Percentiles rank a stretch among this genome's conserved stretches.
Conservation (phyloP, 441 rosid genomes). For the Adansonia rubrostipa region DNA sequence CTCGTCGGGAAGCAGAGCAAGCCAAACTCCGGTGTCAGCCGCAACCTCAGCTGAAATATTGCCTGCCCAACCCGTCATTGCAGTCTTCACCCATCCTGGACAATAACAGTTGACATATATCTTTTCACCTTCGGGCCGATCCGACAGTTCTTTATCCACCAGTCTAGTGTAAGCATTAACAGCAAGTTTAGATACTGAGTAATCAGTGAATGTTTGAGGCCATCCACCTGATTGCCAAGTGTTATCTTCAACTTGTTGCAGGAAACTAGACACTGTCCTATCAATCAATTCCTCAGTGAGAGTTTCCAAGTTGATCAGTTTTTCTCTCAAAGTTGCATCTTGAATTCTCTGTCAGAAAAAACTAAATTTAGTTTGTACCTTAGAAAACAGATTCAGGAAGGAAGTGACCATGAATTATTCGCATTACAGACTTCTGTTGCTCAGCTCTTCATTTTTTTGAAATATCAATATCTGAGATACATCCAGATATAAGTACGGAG, state of each 20-base stretch:
- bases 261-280: conserved; percentile 55
- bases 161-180: conserved; percentile 79
- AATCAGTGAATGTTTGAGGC: conserved; percentile 84
- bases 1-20: conserved; percentile 69
- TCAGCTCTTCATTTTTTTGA: no score
- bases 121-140: conserved; percentile 66
- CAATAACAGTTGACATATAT: conserved; percentile 82
- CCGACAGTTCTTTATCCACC: conserved; percentile 54
- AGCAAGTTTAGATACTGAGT: conserved; percentile 87
- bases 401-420: not conserved
- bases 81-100: conserved; percentile 98
- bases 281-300: conserved; percentile 77
- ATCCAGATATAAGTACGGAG: no score
- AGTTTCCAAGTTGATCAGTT: conserved; percentile 53
- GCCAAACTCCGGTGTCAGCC: conserved; percentile 97
- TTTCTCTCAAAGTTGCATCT: conserved; percentile 61
- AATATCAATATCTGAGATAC: no score
- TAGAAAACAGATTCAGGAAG: not conserved
- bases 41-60: conserved; percentile 69
- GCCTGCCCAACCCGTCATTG: conserved; percentile 93
- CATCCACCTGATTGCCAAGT: conserved; percentile 86
- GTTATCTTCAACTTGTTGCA: conserved; percentile 69
- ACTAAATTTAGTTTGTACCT: conserved; percentile 13
- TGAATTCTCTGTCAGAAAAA: conserved; percentile 60
- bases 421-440: no score